A percentile compares a stretch with the other conserved stretches of the same genome.
Conservation (phyloP, 495 filamentous ascomycete species). For the Amorphotheca resinae region DNA sequence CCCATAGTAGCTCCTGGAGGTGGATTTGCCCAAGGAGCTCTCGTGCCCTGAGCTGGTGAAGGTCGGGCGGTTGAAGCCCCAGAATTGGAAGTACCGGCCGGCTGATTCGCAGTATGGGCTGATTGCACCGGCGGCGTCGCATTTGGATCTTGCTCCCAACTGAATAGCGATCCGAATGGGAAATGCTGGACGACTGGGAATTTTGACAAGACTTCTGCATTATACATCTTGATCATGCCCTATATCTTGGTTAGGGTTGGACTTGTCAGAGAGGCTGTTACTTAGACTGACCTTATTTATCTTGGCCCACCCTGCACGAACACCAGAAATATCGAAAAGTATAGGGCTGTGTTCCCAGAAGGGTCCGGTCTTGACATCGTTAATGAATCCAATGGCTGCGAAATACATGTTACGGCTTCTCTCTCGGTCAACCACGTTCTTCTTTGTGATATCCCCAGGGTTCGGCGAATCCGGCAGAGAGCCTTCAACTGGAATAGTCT, state of each 20-base stretch:
- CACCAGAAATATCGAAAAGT: slow-evolving; percentile 86
- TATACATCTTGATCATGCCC: slow-evolving; percentile 97
- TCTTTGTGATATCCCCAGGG: slow-evolving; percentile 54
- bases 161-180: slow-evolving; percentile 76
- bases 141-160: slow-evolving; percentile 64
- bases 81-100: slow-evolving; percentile 18
- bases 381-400: slow-evolving; percentile 95
- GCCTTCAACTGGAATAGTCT: slow-evolving; percentile 59
- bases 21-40: slow-evolving; percentile 37
- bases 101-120: slow-evolving; percentile 48
- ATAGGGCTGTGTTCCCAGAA: slow-evolving; percentile 99
- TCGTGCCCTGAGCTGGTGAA: slow-evolving; percentile 20
- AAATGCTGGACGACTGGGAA: slow-evolving; percentile 98
- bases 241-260: slow-evolving; percentile 18
- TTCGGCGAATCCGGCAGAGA: slow-evolving; percentile 59
- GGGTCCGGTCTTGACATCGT: slow-evolving; percentile 92
- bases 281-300: slow-evolving; percentile 71
- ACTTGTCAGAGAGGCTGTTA: not conserved
- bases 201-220: slow-evolving; percentile 85
- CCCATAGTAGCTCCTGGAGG: slow-evolving; percentile 25
- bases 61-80: slow-evolving; percentile 11
- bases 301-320: slow-evolving; percentile 88
- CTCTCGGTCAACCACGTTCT: slow-evolving; percentile 51
- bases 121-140: slow-evolving; percentile 34
- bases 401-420: slow-evolving; percentile 81